These are phyloP conservation scores for Penicillium argentinense DNA, from an alignment of 495 filamentous ascomycete species.

Conservation along the genomic window DNA sequence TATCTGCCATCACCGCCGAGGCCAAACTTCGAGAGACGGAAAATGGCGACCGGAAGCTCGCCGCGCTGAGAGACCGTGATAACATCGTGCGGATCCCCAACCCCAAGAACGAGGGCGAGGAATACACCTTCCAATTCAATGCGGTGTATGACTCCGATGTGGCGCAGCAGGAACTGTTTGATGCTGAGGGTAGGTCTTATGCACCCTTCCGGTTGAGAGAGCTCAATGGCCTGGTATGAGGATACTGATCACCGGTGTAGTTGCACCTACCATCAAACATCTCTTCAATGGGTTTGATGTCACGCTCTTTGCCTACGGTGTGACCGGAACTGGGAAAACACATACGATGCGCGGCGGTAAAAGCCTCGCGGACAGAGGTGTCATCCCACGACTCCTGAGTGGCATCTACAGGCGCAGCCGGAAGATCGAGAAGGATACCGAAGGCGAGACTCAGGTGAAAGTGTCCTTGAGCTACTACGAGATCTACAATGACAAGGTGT, in stretches of 20 bases:
- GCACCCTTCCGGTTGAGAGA: too few relatives aligned
- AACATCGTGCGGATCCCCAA: slow-evolving; percentile 88
- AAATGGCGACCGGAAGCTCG: slow-evolving; percentile 34
- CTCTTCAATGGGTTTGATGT: slow-evolving; percentile 93
- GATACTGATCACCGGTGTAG: slow-evolving; percentile 40
- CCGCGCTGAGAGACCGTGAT: slow-evolving; percentile 52
- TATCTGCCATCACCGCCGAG: slow-evolving; percentile 22
- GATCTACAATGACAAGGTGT: slow-evolving; percentile 97
- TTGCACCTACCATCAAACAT: slow-evolving; percentile 79
- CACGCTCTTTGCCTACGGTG: slow-evolving; percentile 93
- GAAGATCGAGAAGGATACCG: slow-evolving; percentile 84
- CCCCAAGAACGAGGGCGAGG: slow-evolving; percentile 86
- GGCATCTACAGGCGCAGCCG: slow-evolving; percentile 80
- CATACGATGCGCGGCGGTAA: slow-evolving; percentile 98
- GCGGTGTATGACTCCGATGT: slow-evolving; percentile 79
- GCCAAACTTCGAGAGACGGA: slow-evolving; percentile 24
- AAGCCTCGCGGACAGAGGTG: slow-evolving; percentile 81
- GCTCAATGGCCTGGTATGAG: too few relatives aligned
- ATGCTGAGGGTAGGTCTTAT: slow-evolving; percentile 69
- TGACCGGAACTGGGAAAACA: slow-evolving; percentile 95
- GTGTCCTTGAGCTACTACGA: slow-evolving; percentile 94
- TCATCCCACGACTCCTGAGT: slow-evolving; percentile 87
- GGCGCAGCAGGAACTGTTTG: slow-evolving; percentile 83
- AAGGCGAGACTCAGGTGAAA: slow-evolving; percentile 68
- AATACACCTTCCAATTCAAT: slow-evolving; percentile 94